These are phyloP conservation scores for Xylaria acuta DNA, from an alignment of 495 filamentous ascomycete species.

Conservation along the genomic window DNA sequence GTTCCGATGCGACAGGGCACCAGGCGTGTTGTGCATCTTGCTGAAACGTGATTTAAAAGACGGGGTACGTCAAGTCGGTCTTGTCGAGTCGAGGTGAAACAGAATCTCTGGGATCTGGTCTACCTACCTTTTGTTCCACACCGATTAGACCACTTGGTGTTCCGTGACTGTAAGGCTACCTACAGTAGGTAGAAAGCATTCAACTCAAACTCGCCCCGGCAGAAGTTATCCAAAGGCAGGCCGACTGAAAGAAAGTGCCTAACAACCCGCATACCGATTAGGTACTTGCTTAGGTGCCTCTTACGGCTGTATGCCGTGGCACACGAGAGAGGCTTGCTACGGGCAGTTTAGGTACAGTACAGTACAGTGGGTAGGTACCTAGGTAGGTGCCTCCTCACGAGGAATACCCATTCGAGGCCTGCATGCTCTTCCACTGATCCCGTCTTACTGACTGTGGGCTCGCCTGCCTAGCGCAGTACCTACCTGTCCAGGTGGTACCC, in stretches of 20 bases:
- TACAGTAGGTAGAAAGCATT: too few relatives aligned
- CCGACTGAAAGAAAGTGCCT: too few relatives aligned
- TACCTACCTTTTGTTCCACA: not conserved
- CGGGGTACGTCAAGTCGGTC: constrained; percentile 11
- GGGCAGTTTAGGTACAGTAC: not conserved
- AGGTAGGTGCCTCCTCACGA: not conserved
- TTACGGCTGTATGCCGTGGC: not conserved
- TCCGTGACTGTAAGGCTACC: not conserved
- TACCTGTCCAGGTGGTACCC: not conserved
- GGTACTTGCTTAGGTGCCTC: constrained; percentile 1
- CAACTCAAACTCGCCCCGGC: not conserved
- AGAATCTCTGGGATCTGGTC: not conserved
- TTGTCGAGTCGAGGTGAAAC: constrained; percentile 10
- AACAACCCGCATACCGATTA: too few relatives aligned
- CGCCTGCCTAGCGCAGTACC: not conserved
- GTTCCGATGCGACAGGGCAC: constrained; percentile 10
- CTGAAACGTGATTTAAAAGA: constrained; percentile 22
- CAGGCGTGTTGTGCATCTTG: not conserved
- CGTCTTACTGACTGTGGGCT: not conserved
- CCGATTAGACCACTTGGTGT: not conserved
- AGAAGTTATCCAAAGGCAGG: not conserved
- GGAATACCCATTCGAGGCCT: not conserved
- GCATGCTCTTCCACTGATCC: not conserved
- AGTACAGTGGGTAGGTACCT: too few relatives aligned
- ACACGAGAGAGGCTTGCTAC: not conserved